Conservation (phyloP, 1,139 yeast genomes). For the Sugiyamaella paludigena region DNA sequence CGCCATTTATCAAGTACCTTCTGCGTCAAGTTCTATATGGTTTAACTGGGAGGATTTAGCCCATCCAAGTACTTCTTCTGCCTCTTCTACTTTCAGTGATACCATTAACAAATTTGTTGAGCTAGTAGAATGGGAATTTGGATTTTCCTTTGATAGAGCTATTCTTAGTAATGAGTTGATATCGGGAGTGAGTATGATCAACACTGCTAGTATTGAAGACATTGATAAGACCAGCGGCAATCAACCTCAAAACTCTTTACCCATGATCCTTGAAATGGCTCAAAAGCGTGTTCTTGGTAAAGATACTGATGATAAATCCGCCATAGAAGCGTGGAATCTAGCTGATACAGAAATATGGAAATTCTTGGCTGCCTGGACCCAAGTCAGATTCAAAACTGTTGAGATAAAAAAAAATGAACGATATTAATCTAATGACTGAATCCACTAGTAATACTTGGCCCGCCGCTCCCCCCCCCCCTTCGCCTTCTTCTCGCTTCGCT, state of each 20-base stretch:
- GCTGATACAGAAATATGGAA: conserved; percentile 34
- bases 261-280: conserved; percentile 9
- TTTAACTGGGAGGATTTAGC: conserved; percentile 25
- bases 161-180: too few species aligned
- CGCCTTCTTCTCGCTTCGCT: not conserved
- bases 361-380: conserved; percentile 21
- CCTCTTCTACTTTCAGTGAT: too few species aligned
- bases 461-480: not conserved
- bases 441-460: not conserved
- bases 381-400: conserved; percentile 5
- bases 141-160: conserved; percentile 20
- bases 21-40: conserved; percentile 25
- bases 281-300: conserved; percentile 15
- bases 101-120: conserved; percentile 18
- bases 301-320: conserved; percentile 12
- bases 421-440: too few species aligned
- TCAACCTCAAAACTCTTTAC: conserved; percentile 1
- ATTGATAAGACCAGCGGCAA: not conserved
- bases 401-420: too few species aligned
- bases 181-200: not conserved
- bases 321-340: conserved; percentile 29
- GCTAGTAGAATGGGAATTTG: conserved; percentile 26
- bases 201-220: not conserved
- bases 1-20: conserved; percentile 20
- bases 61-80: too few species aligned